Evolutionary conservation across 352 stramenopile genomes (phyloP).

Genomic region (Pythium brassicae): DNA sequence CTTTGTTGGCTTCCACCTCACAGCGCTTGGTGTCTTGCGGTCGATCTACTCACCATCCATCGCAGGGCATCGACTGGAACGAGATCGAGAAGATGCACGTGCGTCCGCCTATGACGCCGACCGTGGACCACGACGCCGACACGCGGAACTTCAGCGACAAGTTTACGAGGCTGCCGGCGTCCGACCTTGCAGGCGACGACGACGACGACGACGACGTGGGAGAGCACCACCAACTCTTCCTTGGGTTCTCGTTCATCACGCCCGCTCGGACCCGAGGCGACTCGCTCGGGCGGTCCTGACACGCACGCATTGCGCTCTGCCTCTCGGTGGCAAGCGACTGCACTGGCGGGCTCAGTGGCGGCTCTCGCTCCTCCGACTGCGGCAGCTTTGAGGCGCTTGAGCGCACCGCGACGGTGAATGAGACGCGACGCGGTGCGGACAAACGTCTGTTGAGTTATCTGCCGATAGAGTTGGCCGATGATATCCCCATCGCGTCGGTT

Average conservation of each 20-base stretch:
- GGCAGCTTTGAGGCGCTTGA: no score
- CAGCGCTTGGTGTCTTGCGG: not conserved
- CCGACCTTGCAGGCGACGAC: constrained; percentile 58
- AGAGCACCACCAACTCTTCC: constrained; percentile 57
- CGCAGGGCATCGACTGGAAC: constrained; percentile 87
- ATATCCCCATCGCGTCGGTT: constrained; percentile 18
- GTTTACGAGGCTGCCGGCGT: constrained; percentile 74
- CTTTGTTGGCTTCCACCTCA: no score
- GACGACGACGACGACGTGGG: constrained; percentile 40
- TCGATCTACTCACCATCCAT: not conserved
- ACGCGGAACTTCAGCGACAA: constrained; percentile 94
- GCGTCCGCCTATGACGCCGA: constrained; percentile 85
- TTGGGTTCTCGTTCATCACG: constrained; percentile 69
- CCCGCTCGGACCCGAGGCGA: not conserved
- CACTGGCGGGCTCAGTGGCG: no score
- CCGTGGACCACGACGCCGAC: constrained; percentile 86
- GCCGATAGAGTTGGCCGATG: not conserved
- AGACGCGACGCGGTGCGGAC: no score
- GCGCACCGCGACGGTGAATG: no score
- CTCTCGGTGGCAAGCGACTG: no score
- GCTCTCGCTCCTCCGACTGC: no score
- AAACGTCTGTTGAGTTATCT: no score
- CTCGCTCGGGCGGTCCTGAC: constrained; percentile 16
- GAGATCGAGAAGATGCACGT: constrained; percentile 89
- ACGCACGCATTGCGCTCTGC: no score